phyloP scores from a whole-genome alignment of 228 moss, liverwort and hornwort species.

The Sphagnum fallax region DNA sequence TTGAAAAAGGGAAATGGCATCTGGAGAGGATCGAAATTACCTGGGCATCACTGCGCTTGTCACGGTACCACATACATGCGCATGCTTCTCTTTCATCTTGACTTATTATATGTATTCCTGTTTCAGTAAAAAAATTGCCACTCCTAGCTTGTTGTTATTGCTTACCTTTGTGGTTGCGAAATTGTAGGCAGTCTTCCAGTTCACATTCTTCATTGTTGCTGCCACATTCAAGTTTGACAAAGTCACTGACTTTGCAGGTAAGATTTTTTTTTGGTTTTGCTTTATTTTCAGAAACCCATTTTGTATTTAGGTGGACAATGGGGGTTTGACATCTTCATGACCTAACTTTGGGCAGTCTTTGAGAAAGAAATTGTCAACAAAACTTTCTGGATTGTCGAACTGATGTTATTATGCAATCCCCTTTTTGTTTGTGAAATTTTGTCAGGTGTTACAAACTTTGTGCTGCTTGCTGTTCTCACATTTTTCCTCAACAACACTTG shows the following conservation, averaged over 20 bases:
- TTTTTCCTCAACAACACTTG: constrained; percentile 5
- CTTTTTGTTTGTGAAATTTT: too few relatives aligned
- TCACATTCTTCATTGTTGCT: constrained; percentile 48
- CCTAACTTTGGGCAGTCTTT: too few relatives aligned
- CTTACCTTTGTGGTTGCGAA: not conserved
- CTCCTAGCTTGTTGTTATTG: not conserved
- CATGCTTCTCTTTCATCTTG: not conserved
- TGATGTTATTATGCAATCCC: too few relatives aligned
- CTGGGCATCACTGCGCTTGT: constrained; percentile 10
- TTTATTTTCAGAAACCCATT: not conserved
- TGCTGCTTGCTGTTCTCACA: constrained; percentile 8
- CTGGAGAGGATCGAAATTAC: constrained; percentile 4
- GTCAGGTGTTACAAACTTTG: constrained; percentile 34
- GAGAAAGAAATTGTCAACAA: too few relatives aligned
- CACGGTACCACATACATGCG: not conserved
- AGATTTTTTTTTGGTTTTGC: constrained; percentile 3
- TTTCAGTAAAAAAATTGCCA: not conserved
- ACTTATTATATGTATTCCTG: not conserved
- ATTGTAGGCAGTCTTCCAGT: constrained; percentile 45
- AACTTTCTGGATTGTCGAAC: too few relatives aligned
- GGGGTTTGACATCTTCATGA: too few relatives aligned
- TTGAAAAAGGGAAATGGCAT: not conserved
- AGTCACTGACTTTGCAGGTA: constrained; percentile 60
- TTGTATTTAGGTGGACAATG: too few relatives aligned
- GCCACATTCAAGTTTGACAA: constrained; percentile 56